phyloP scores from a whole-genome alignment of 2,329 filamentous ascomycete genomes.

The Diaporthe citrichinensis region DNA sequence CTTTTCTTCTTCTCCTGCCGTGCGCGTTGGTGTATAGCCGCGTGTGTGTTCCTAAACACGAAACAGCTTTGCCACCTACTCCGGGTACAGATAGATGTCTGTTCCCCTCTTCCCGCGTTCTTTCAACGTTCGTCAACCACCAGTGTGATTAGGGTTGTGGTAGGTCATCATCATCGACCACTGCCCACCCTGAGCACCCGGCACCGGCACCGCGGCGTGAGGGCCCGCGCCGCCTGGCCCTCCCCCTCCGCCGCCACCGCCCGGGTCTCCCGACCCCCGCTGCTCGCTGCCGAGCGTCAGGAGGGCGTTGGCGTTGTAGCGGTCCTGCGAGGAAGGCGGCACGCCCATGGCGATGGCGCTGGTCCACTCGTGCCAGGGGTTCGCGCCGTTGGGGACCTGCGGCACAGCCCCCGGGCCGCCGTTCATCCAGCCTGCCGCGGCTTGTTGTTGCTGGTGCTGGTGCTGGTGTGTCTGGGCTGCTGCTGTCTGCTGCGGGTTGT shows the following conservation, averaged over 20 bases:
- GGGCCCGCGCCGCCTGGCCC: constrained; percentile 8
- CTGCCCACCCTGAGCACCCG: constrained; percentile 14
- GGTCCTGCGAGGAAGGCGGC: constrained; percentile 58
- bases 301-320: constrained; percentile 64
- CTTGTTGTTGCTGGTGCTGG: constrained; percentile 41
- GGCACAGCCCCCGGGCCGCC: not conserved
- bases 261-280: constrained; percentile 30
- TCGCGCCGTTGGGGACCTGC: constrained; percentile 49
- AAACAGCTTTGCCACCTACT: not conserved
- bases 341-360: constrained; percentile 62
- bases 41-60: not conserved
- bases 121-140: not conserved
- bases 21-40: not conserved
- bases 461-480: constrained; percentile 44
- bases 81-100: no score
- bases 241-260: not conserved
- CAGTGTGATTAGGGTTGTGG: constrained; percentile 30
- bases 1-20: not conserved
- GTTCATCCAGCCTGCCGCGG: constrained; percentile 27
- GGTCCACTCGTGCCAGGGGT: constrained; percentile 70
- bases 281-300: constrained; percentile 59
- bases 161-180: constrained; percentile 38
- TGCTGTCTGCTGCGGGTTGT: constrained; percentile 54
- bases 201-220: not conserved
- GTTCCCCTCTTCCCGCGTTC: no score